Conservation (phyloP, 1,284 basidiomycete species). For the Ganoderma lucidum region DNA sequence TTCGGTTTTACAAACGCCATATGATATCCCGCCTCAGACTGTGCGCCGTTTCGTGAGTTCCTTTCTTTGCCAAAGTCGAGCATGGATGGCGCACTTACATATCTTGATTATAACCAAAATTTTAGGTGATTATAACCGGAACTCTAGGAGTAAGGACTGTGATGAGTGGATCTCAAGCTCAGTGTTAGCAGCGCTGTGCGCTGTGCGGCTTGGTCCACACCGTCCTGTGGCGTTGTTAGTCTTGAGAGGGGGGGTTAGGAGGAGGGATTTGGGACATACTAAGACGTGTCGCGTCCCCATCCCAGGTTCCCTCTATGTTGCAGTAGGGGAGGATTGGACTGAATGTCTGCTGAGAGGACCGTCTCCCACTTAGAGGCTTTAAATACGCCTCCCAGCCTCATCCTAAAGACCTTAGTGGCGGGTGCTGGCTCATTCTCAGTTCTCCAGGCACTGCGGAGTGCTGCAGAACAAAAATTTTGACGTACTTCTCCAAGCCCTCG, state of each 20-base stretch:
- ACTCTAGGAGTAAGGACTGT: slow-evolving; percentile 2
- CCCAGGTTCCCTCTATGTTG: not conserved
- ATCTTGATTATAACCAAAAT: not conserved
- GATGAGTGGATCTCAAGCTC: not conserved
- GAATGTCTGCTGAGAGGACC: not conserved
- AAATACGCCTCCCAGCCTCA: not conserved
- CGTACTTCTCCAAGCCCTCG: not conserved
- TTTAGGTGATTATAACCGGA: not conserved
- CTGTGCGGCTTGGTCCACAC: too few species aligned
- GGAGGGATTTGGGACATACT: not conserved
- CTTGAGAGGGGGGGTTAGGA: not conserved
- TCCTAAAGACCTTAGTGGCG: not conserved
- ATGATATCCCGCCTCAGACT: not conserved
- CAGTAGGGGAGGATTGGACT: not conserved
- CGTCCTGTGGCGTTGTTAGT: not conserved
- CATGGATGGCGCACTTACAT: not conserved
- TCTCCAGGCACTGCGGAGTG: not conserved
- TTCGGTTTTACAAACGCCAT: not conserved
- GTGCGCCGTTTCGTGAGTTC: not conserved
- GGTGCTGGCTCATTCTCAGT: not conserved
- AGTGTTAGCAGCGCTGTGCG: too few species aligned
- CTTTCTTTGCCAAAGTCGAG: not conserved
- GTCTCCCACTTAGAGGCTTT: not conserved
- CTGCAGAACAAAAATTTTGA: not conserved
- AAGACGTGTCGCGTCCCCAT: not conserved